Evolutionary conservation across 2,329 filamentous ascomycete genomes (phyloP), one percentile per base, ranked within the genome.

Genomic region (Hirsutella thompsonii): DNA sequence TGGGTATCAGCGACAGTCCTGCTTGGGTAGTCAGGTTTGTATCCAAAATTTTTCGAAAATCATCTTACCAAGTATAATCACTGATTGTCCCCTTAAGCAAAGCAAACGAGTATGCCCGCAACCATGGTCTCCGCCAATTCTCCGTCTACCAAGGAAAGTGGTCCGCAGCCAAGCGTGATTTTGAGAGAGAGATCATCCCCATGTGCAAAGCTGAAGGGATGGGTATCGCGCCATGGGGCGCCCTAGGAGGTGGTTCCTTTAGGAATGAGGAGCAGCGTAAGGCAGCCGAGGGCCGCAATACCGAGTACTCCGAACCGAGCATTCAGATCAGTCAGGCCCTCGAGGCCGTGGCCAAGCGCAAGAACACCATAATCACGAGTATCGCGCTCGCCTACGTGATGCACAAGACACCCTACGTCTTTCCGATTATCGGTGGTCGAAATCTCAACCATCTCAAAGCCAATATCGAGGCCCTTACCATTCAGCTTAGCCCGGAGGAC

Each of bases 311-410:
- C 1, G 66, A 74, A 37, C 61, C 65, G 6, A 79, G 86, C 48
- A 57, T 70, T 45, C 65, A 63, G 48, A 54, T 70, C 46, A 68
- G 64, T 47, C 50, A 58, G 39, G 62, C 58, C 11, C 57, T 72
- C 28, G 66, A 70, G 67, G 67, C 57, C 21, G 68, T 83, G 36
- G 67, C 68, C 37, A 48, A 51, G 20, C 60, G 61, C 44, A 67
- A 67, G 48, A 55, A 57, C 45, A 66, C 63, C 2, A 48, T 56
- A 40, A 59, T 70, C 46, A 69, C 66, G 14, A 67, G 64, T 45
- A 56, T 72, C 42, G 82, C 83, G 8, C 60, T 88, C 20, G 82
- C 83, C 2, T 88, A 88, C 52, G 76, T 87, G 13, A 72, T 83
- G 68, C 70, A 76, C 47, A 86, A 87, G 61, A 66, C 78, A 1